phyloP scores from a whole-genome alignment of 495 filamentous ascomycete genomes.

The Lasiosphaeria ovina region DNA sequence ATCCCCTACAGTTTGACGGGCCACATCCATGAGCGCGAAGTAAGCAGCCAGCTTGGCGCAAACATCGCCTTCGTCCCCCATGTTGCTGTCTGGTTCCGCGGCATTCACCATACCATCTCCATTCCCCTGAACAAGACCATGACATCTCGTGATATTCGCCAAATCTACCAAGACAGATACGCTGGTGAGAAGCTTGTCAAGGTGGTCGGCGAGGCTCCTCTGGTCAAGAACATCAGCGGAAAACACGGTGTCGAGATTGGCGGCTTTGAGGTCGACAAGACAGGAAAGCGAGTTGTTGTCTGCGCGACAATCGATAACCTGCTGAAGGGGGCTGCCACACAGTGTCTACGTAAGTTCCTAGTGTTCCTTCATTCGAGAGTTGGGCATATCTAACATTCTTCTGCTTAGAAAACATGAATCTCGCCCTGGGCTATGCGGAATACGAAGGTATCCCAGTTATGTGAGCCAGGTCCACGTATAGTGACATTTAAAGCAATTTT shows the following conservation, averaged over 20 bases:
- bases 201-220: conserved; percentile 81
- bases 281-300: conserved; percentile 86
- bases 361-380: conserved; percentile 4
- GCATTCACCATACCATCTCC: conserved; percentile 88
- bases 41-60: conserved; percentile 71
- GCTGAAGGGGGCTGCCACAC: conserved; percentile 93
- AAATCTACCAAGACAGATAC: conserved; percentile 94
- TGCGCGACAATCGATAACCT: conserved; percentile 98
- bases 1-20: conserved; percentile 92
- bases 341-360: conserved; percentile 77
- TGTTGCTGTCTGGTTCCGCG: conserved; percentile 96
- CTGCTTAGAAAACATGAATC: conserved; percentile 89
- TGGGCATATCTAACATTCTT: conserved; percentile 20
- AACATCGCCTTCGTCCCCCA: conserved; percentile 89
- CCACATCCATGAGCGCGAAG: conserved; percentile 95
- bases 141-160: conserved; percentile 87
- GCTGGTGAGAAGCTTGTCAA: conserved; percentile 93
- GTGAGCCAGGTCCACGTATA: conserved; percentile 16
- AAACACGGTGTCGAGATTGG: conserved; percentile 95
- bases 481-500: too few relatives aligned
- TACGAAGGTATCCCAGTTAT: conserved; percentile 80
- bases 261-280: conserved; percentile 86
- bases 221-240: conserved; percentile 83
- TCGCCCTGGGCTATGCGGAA: conserved; percentile 88
- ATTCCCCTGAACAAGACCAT: conserved; percentile 82